These are phyloP conservation scores for Rhizopogon roseolus DNA, from an alignment of 768 basidiomycete species.

Conservation along the genomic window DNA sequence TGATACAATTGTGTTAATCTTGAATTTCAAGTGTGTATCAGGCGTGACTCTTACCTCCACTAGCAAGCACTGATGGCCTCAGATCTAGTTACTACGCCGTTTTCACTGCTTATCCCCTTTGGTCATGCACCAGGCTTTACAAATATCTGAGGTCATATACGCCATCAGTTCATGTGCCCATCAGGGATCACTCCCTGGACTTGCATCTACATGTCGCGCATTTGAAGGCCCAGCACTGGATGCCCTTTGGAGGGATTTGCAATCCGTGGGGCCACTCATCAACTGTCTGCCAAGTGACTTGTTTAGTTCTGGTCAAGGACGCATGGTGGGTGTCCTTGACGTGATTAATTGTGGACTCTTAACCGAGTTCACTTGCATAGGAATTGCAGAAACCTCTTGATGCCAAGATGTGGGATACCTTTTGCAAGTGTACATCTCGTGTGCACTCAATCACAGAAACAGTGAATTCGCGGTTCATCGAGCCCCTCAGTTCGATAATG, in stretches of 20 bases:
- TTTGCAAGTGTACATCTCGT: conserved; percentile 12
- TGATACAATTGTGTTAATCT: no score
- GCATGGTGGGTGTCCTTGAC: neutral
- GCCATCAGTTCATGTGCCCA: neutral
- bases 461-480: neutral
- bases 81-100: no score
- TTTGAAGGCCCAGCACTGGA: conserved; percentile 18
- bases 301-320: neutral
- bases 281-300: neutral
- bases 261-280: conserved; percentile 15
- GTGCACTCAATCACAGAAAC: conserved; percentile 11
- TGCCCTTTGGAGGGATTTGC: conserved; percentile 20
- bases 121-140: no score
- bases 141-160: no score
- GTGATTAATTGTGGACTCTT: neutral
- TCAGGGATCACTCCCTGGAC: conserved; percentile 8
- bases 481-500: conserved; percentile 3
- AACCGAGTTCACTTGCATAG: neutral
- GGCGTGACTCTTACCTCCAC: no score
- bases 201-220: conserved; percentile 19
- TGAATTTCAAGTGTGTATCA: no score
- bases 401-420: conserved; percentile 12
- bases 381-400: neutral
- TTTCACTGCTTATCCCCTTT: no score
- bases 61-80: no score